Conservation (phyloP, 2,329 filamentous ascomycete species). For the Penicillium sp. region DNA sequence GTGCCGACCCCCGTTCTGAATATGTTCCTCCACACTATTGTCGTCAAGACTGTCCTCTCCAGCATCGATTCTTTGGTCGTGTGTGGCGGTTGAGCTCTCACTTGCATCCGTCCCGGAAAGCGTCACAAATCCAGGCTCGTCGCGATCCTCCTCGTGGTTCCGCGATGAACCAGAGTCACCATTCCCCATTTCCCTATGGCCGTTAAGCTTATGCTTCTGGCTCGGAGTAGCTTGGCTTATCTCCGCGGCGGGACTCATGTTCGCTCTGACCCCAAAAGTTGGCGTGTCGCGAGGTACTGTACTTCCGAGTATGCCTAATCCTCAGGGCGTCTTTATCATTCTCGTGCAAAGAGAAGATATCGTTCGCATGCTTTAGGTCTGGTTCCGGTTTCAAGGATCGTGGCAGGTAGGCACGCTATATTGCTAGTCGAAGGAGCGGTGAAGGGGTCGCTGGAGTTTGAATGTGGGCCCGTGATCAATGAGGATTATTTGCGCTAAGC, state of each 20-base stretch:
- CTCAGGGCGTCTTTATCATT: background rate
- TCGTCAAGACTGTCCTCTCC: background rate
- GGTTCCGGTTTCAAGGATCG: background rate
- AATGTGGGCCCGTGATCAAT: background rate
- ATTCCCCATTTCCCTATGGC: constrained; percentile 2
- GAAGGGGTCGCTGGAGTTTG: background rate
- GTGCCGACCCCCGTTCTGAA: constrained; percentile 1
- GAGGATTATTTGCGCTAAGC: background rate
- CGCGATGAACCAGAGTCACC: background rate
- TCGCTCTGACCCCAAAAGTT: background rate
- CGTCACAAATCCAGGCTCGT: background rate
- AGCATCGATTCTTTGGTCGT: background rate
- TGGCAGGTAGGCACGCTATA: constrained; percentile 1
- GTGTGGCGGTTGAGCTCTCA: background rate
- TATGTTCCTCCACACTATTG: background rate
- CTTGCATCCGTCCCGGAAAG: constrained; percentile 4
- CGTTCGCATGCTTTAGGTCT: constrained; percentile 6
- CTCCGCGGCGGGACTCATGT: constrained; percentile 10
- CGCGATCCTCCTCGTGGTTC: background rate
- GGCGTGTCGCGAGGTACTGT: background rate
- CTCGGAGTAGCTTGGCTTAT: background rate
- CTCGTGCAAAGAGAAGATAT: background rate
- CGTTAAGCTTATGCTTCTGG: constrained; percentile 8
- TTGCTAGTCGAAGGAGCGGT: constrained; percentile 2
- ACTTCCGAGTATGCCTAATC: background rate